Base-by-base conservation (phyloP, 495 filamentous ascomycete species). In the Aspergillus cristatus region DNA sequence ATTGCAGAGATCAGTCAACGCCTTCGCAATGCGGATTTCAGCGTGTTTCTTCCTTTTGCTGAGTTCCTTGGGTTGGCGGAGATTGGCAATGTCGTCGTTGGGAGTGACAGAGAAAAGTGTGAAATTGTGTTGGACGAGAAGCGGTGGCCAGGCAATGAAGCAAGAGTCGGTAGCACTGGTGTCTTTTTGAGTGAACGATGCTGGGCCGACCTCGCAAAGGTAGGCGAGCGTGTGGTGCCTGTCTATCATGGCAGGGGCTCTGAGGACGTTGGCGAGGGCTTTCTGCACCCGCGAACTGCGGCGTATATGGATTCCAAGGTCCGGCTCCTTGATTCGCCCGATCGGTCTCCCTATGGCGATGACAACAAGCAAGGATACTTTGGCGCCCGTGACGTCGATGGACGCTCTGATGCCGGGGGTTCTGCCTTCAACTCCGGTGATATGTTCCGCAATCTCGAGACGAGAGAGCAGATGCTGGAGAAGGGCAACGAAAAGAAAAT, bases 361-460 rank as follows among this genome's bases (percentile, higher is more conserved):
- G 83, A 86, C 45, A 48, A 42, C 32, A 76, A 82, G 38, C 62
- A 75, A 30, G 79, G 78, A 0, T 94, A 93, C 53, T 94, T 95
- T 48, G 81, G 85, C 28, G 84, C 74, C 56, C 74, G 78, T 37
- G 89, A 94, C 37, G 58, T 88, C 28, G 91, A 98, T 52, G 68
- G 79, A 2, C 79, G 86, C 37, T 96, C 90, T 14, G 89, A 98
- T 20, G 89, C 89, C 4, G 90, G 86, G 3, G 85, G 71, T 1
- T 94, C 85, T 11, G 88, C 88, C 12, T 83, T 94, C 46, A 81
- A 86, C 39, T 82, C 77, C 34, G 90, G 91, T 12, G 89, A 98
- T 54, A 94, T 98, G 90, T 98, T 98, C 74, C 82, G 81, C 44
- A 93, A 94, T 44, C 70, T 96, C n/a, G 89, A 96, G 44, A 94